These are phyloP conservation scores for Linnemannia zychae DNA, from an alignment of 192 early-diverging fungal species.

Conservation along the genomic window DNA sequence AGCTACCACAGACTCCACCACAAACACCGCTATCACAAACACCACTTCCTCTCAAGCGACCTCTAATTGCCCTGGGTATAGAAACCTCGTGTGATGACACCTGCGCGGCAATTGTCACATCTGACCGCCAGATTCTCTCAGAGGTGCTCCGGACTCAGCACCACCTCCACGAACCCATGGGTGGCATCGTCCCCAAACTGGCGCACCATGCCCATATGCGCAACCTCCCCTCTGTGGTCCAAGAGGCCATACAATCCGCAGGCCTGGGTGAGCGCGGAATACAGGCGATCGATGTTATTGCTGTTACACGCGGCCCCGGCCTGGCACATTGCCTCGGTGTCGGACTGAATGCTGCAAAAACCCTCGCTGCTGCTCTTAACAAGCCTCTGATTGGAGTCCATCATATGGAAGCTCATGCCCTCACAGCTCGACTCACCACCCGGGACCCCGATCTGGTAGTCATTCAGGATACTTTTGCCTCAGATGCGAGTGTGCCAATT, in stretches of 20 bases:
- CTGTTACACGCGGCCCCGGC: conserved; percentile 84
- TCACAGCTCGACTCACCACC: conserved; percentile 77
- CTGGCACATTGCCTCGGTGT: conserved; percentile 76
- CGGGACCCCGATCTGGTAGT: conserved; percentile 12
- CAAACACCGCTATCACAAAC: not conserved
- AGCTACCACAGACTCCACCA: not conserved
- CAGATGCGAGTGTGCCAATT: not conserved
- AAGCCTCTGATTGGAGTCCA: conserved; percentile 84
- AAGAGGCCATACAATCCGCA: conserved; percentile 70
- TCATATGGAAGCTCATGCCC: conserved; percentile 89
- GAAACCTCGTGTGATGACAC: conserved; percentile 90
- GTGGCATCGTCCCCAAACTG: conserved; percentile 81
- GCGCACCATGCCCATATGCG: conserved; percentile 76
- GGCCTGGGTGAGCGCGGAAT: conserved; percentile 55
- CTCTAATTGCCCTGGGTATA: conserved; percentile 72
- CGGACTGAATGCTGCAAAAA: conserved; percentile 79
- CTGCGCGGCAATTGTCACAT: conserved; percentile 77
- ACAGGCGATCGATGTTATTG: conserved; percentile 75
- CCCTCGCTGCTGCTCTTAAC: conserved; percentile 73
- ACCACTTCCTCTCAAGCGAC: conserved; percentile 9
- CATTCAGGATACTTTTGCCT: not conserved
- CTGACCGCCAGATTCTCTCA: conserved; percentile 72
- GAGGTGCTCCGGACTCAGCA: conserved; percentile 76
- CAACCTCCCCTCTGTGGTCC: conserved; percentile 72
- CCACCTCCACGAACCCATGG: conserved; percentile 75